Conservation (phyloP, 768 basidiomycete species). For the Tylopilus vinaceipallidus region DNA sequence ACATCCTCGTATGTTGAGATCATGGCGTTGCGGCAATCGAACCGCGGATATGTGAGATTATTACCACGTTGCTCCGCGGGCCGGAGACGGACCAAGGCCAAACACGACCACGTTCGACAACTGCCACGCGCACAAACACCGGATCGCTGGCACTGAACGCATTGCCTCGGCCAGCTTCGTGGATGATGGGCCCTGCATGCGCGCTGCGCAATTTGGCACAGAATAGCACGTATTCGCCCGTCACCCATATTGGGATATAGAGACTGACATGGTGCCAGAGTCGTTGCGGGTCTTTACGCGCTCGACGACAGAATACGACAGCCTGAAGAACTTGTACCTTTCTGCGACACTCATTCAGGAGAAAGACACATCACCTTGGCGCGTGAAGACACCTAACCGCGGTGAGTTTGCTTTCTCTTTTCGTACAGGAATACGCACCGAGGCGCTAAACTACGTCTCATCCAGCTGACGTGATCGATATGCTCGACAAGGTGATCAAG, state of each 20-base stretch:
- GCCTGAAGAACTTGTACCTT: constrained; percentile 14
- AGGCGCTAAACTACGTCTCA: too few species aligned
- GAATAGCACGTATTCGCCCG: constrained; percentile 3
- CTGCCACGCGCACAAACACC: too few species aligned
- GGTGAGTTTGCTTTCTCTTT: not conserved
- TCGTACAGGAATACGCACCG: not conserved
- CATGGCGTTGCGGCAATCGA: too few species aligned
- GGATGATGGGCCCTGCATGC: constrained; percentile 23
- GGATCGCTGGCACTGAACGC: too few species aligned
- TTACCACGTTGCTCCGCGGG: too few species aligned
- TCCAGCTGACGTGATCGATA: not conserved
- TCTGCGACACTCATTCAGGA: not conserved
- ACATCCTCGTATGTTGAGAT: not conserved
- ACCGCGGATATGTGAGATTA: too few species aligned
- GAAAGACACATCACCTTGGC: not conserved
- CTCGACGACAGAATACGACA: constrained; percentile 8
- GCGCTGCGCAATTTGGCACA: constrained; percentile 21
- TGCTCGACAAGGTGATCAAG: not conserved
- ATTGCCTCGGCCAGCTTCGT: too few species aligned
- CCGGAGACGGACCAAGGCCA: too few species aligned
- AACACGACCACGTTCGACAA: too few species aligned
- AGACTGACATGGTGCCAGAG: constrained; percentile 7
- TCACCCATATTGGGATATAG: not conserved
- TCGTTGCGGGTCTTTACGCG: constrained; percentile 2
- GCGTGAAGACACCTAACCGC: not conserved